Percentiles rank a stretch among this genome's conserved stretches.
These are phyloP conservation scores for Geranium rotundifolium DNA, from an alignment of 345 rosid species.

Conservation along the genomic window DNA sequence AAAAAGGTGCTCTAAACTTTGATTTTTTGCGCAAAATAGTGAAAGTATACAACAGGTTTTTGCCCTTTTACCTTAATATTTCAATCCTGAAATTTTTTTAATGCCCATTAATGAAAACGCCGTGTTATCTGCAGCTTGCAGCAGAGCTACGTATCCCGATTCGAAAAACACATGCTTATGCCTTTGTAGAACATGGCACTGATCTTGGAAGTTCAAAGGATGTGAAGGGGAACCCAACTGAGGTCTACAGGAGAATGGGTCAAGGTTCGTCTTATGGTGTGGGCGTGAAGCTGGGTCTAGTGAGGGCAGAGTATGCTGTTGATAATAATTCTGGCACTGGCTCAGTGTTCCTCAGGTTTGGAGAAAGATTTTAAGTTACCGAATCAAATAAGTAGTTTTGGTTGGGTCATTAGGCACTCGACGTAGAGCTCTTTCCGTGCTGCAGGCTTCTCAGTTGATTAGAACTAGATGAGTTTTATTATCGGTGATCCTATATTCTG, in stretches of 20 bases:
- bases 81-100: too few species aligned
- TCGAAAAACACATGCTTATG: constrained; percentile 68
- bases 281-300: constrained; percentile 80
- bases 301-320: constrained; percentile 88
- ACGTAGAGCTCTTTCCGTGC: too few species aligned
- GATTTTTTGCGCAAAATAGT: too few species aligned
- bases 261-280: constrained; percentile 87
- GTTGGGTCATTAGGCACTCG: too few species aligned
- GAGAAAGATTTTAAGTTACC: constrained; percentile 61
- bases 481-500: too few species aligned
- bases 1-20: too few species aligned
- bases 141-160: constrained; percentile 91
- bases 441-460: not conserved
- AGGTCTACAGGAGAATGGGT: constrained; percentile 83
- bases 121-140: constrained; percentile 49
- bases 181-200: constrained; percentile 91
- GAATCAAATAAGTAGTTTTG: not conserved
- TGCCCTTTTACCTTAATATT: too few species aligned
- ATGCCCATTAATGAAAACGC: too few species aligned
- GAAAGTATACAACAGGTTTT: too few species aligned
- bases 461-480: too few species aligned
- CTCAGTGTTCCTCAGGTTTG: constrained; percentile 85
- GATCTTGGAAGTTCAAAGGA: constrained; percentile 93
- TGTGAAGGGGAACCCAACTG: constrained; percentile 96
- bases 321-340: constrained; percentile 89